These are phyloP conservation scores for Colletotrichum trifolii DNA, from an alignment of 2,329 filamentous ascomycete species.

Conservation along the genomic window DNA sequence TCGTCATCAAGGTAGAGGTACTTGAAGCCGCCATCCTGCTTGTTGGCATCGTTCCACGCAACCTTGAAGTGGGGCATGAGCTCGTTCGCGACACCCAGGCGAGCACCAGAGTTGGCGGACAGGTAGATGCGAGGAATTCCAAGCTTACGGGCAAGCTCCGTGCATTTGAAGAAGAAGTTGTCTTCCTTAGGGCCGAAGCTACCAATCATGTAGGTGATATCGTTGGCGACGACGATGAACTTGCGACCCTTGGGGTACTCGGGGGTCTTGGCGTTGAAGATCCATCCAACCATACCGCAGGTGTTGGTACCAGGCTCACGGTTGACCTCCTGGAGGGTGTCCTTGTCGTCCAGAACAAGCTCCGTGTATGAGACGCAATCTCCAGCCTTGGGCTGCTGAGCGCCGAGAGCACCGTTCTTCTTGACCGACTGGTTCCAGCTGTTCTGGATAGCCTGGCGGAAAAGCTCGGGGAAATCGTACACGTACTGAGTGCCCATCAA, in stretches of 20 bases:
- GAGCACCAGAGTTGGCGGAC: slow-evolving; percentile 98
- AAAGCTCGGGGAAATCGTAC: slow-evolving; percentile 99
- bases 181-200: slow-evolving; percentile 97
- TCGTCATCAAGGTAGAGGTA: slow-evolving; percentile 94
- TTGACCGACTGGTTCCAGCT: slow-evolving; percentile 83
- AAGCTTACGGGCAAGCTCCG: slow-evolving; percentile 90
- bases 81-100: slow-evolving; percentile 96
- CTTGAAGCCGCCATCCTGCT: slow-evolving; percentile 91
- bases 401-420: slow-evolving; percentile 77
- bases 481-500: slow-evolving; percentile 99
- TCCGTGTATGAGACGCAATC: slow-evolving; percentile 96
- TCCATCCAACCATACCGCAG: slow-evolving; percentile 98
- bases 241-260: slow-evolving; percentile 93
- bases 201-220: slow-evolving; percentile 99
- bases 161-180: slow-evolving; percentile 99
- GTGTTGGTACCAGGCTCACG: slow-evolving; percentile 95
- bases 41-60: slow-evolving; percentile 88
- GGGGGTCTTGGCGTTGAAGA: slow-evolving; percentile 92
- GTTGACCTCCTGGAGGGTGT: slow-evolving; percentile 91
- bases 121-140: slow-evolving; percentile 98
- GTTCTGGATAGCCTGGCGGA: slow-evolving; percentile 98
- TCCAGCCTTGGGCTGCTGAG: slow-evolving; percentile 85
- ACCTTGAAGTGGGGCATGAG: slow-evolving; percentile 97
- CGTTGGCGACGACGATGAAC: slow-evolving; percentile 97
- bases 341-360: slow-evolving; percentile 92